A percentile compares a stretch with the other conserved stretches of the same genome.
These are phyloP conservation scores for Lizonia empirigonia DNA, from an alignment of 2,329 filamentous ascomycete species.

Conservation along the genomic window DNA sequence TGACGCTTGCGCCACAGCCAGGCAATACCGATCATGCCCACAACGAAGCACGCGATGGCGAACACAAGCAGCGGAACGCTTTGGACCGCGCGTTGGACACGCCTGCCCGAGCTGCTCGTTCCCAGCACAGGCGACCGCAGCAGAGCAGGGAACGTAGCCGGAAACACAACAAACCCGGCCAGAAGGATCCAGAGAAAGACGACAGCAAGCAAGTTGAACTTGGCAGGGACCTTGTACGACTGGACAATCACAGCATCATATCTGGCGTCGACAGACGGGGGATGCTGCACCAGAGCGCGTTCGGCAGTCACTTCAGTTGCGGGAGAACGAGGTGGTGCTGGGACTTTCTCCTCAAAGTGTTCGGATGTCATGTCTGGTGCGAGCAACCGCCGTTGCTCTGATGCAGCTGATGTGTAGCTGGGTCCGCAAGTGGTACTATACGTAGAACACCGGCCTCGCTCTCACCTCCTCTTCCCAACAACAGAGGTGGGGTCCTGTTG, in stretches of 20 bases:
- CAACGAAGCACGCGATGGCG: neutral
- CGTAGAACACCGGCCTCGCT: too few species aligned
- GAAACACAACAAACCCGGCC: neutral
- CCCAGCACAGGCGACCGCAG: neutral
- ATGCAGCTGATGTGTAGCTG: neutral
- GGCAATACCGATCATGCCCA: neutral
- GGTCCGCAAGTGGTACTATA: too few species aligned
- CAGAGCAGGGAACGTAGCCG: neutral
- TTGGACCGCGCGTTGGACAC: neutral
- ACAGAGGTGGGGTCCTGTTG: too few species aligned
- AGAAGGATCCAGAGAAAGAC: neutral
- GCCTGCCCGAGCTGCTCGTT: too few species aligned
- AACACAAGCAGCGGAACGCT: neutral
- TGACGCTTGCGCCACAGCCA: neutral
- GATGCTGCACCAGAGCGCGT: neutral
- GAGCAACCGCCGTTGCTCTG: neutral
- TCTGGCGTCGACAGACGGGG: neutral
- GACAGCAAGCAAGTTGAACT: neutral
- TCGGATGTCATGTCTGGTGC: neutral
- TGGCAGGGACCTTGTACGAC: neutral
- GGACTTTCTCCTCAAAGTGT: neutral
- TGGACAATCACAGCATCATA: neutral
- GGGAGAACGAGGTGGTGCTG: neutral
- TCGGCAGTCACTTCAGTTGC: neutral
- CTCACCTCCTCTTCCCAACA: too few species aligned